Evolutionary conservation across 441 rosid genomes (phyloP), one percentile per base, ranked within the genome.

Genomic region (Populus hybrid): DNA sequence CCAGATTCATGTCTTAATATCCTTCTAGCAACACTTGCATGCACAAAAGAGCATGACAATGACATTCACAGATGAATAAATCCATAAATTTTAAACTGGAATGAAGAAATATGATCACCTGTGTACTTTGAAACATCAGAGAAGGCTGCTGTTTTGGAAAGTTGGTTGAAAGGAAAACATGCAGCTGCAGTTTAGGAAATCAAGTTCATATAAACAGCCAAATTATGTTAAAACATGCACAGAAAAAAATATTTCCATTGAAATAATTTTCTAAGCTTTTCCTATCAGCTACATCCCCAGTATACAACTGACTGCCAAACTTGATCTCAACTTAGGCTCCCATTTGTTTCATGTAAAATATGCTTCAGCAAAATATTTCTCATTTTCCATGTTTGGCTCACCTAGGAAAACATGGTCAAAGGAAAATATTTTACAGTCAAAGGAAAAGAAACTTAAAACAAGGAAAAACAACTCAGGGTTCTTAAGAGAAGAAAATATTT

Each of bases 101-200:
- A 35, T 16, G 9, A 75, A 34, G 38, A n/a, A 63, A 73, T 50
- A 61, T 50, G 24, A 83, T 82, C 70, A 95, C 99, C 97, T 91
- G 94, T 75, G 87, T 86, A 87, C 99, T 95, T 79, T 91, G 97
- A 75, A 95, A 92, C 85, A 90, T 81, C 79, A 95, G 77, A 80
- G 85, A 80, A 57, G 99, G 97, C 78, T 87, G 98, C 75, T 91
- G 93, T 87, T 89, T 95, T 8, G 98, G 99, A 85, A 92, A 94
- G 82, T 88, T 95, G 70, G 92, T 83, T 84, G 95, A 77, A 76
- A 95, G 75, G 74, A 79, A 79, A 82, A 95, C 71, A 81, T 91
- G 90, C 75, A 91, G 95, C 99, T 94, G 86, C 77, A 80, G 46
- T 73, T 75, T 78, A 10, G 78, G 69, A 34, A 78, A 35, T 38